Evolutionary conservation across 2,329 filamentous ascomycete genomes (phyloP).

Genomic region (Cladosporium halotolerans): DNA sequence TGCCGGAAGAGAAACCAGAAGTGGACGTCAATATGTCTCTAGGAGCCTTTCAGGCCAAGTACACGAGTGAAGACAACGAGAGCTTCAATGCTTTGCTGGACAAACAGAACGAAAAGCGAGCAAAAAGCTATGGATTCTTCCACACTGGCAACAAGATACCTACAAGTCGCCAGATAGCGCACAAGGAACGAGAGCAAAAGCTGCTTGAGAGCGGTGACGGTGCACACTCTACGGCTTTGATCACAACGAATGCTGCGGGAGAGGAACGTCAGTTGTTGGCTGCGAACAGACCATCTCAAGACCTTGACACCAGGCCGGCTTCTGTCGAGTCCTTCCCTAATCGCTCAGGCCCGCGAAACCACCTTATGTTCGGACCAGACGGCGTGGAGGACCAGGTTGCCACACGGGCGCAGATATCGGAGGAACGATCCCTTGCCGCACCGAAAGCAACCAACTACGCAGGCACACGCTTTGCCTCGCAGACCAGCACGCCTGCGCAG

Average conservation of each 20-base stretch:
- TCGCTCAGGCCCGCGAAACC: slow-evolving; percentile 61
- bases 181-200: slow-evolving; percentile 50
- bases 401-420: slow-evolving; percentile 62
- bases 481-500: slow-evolving; percentile 26
- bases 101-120: slow-evolving; percentile 76
- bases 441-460: slow-evolving; percentile 73
- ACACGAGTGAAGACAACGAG: slow-evolving; percentile 97
- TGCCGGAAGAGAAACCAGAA: slow-evolving; percentile 36
- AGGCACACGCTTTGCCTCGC: slow-evolving; percentile 68
- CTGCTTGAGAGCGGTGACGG: slow-evolving; percentile 46
- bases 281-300: slow-evolving; percentile 45
- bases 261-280: slow-evolving; percentile 20
- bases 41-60: slow-evolving; percentile 79
- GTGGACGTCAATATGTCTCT: slow-evolving; percentile 75
- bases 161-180: slow-evolving; percentile 54
- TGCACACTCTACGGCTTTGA: slow-evolving; percentile 16
- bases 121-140: slow-evolving; percentile 82
- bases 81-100: slow-evolving; percentile 91
- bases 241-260: slow-evolving; percentile 21
- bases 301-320: slow-evolving; percentile 66
- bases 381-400: slow-evolving; percentile 49
- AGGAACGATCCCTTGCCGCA: slow-evolving; percentile 64
- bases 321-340: slow-evolving; percentile 67
- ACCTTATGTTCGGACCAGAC: slow-evolving; percentile 77
- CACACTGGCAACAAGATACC: slow-evolving; percentile 81